Percentiles rank a stretch among this genome's conserved stretches.
These are phyloP conservation scores for Polygonum aviculare DNA, from an alignment of 148 eudicot species.

Conservation along the genomic window DNA sequence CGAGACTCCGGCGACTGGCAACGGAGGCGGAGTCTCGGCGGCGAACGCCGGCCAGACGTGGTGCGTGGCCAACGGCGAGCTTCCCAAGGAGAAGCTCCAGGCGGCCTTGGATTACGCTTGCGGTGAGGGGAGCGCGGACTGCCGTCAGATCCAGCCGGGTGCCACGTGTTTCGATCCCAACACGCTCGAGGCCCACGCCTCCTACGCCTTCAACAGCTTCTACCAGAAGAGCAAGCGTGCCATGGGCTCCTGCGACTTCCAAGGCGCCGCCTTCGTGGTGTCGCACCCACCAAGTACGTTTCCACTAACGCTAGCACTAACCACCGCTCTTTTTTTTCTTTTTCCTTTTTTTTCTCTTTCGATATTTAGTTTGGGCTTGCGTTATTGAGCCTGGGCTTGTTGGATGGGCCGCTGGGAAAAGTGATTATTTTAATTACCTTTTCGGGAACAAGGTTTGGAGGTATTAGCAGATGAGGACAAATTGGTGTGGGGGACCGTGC, in stretches of 20 bases:
- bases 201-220: slow-evolving; percentile 81
- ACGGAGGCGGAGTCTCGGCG: slow-evolving; percentile 14
- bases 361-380: not conserved
- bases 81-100: slow-evolving; percentile 60
- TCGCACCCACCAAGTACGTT: slow-evolving; percentile 72
- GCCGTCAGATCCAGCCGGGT: slow-evolving; percentile 77
- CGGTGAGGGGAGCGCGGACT: slow-evolving; percentile 82
- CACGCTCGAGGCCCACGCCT: slow-evolving; percentile 78
- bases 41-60: slow-evolving; percentile 39
- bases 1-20: slow-evolving; percentile 11
- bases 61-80: slow-evolving; percentile 72
- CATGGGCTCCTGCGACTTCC: slow-evolving; percentile 61
- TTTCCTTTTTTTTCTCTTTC: not conserved
- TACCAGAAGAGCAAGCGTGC: slow-evolving; percentile 71
- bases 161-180: slow-evolving; percentile 84
- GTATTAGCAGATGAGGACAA: not conserved
- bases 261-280: slow-evolving; percentile 65
- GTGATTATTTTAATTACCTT: not conserved
- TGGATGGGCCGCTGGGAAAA: not conserved
- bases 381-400: slow-evolving; percentile 2
- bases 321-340: not conserved
- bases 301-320: not conserved
- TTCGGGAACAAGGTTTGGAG: not conserved
- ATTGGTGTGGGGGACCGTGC: not conserved
- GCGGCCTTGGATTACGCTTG: slow-evolving; percentile 83